Evolutionary conservation across 73 alveolate genomes (phyloP).

Genomic region (Blepharisma japonicum): DNA sequence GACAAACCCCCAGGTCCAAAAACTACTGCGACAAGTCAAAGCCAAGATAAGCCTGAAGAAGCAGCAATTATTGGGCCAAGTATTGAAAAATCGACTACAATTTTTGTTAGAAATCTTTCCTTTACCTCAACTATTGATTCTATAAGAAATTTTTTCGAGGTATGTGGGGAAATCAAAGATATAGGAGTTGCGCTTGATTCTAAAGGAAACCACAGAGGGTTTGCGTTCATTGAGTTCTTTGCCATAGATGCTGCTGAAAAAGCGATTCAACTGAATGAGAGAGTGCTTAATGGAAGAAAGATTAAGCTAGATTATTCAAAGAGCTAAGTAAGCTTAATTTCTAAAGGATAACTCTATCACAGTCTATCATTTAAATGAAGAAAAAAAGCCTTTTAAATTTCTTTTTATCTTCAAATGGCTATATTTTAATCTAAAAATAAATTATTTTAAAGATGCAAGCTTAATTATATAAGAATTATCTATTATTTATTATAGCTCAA

Average conservation of each 20-base stretch:
- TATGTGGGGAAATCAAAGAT: constrained; percentile 78
- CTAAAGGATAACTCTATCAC: too few relatives aligned
- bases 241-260: constrained; percentile 67
- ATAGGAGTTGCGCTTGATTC: constrained; percentile 75
- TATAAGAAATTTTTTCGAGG: constrained; percentile 68
- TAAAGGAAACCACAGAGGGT: constrained; percentile 86
- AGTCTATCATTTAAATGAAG: too few relatives aligned
- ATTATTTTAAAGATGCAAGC: too few relatives aligned
- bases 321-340: too few relatives aligned
- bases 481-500: too few relatives aligned
- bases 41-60: not conserved
- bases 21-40: constrained; percentile 30
- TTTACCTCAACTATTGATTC: constrained; percentile 63
- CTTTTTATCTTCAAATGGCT: too few relatives aligned
- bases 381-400: too few relatives aligned
- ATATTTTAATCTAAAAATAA: too few relatives aligned
- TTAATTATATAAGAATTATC: too few relatives aligned
- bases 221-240: constrained; percentile 85
- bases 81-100: constrained; percentile 27
- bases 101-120: constrained; percentile 86
- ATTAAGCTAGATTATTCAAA: constrained; percentile 73
- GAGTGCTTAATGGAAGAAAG: constrained; percentile 70
- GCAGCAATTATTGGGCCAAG: too few relatives aligned
- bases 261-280: constrained; percentile 72
- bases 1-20: not conserved